Evolutionary conservation across 495 filamentous ascomycete species (phyloP).

Genomic region (Podospora fimiseda): DNA sequence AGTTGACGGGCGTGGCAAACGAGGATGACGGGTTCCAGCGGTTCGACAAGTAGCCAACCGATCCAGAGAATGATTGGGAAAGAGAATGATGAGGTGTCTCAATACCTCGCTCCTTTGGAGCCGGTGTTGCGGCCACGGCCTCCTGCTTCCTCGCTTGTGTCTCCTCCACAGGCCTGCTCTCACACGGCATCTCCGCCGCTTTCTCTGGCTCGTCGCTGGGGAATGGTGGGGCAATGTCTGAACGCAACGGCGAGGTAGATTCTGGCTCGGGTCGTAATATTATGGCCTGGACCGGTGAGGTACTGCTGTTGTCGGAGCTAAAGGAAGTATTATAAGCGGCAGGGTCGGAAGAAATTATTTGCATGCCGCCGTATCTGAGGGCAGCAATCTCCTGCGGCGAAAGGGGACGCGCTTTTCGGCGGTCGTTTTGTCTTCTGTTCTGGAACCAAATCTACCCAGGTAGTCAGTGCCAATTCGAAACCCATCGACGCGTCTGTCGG

Average conservation of each 20-base stretch:
- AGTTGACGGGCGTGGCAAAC: conserved; percentile 29
- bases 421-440: conserved; percentile 89
- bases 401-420: conserved; percentile 83
- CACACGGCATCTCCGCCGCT: background rate
- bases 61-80: conserved; percentile 28
- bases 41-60: conserved; percentile 34
- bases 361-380: conserved; percentile 50
- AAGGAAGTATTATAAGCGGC: conserved; percentile 33
- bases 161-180: conserved; percentile 1
- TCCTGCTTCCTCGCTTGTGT: background rate
- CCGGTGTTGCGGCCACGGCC: conserved; percentile 11
- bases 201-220: conserved; percentile 12
- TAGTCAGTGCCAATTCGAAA: conserved; percentile 2
- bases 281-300: conserved; percentile 18
- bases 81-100: conserved; percentile 2
- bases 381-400: conserved; percentile 71
- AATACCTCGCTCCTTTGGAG: conserved; percentile 6
- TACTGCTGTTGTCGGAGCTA: conserved; percentile 13
- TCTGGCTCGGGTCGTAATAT: conserved; percentile 8
- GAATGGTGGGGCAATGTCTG: conserved; percentile 9
- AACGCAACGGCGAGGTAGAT: conserved; percentile 12
- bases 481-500: conserved; percentile 12
- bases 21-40: conserved; percentile 33
- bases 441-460: conserved; percentile 91
- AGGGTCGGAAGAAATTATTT: conserved; percentile 45